These are phyloP conservation scores for Paramyrothecium sp. DNA, from an alignment of 2,329 filamentous ascomycete species.

Conservation along the genomic window DNA sequence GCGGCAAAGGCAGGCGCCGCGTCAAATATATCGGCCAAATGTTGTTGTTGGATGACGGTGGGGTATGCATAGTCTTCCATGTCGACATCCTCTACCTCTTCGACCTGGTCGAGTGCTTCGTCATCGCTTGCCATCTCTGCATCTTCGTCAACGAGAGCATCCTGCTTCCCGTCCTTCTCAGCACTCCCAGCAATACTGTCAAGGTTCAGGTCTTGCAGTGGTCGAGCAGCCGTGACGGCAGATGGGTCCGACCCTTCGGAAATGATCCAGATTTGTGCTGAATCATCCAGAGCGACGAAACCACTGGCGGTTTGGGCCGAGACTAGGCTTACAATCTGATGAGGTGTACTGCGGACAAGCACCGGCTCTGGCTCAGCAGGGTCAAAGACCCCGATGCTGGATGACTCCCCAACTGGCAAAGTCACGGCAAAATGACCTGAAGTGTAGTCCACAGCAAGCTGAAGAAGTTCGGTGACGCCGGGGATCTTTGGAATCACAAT, in stretches of 20 bases:
- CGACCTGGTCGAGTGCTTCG: slow-evolving; percentile 34
- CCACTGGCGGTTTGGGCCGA: slow-evolving; percentile 64
- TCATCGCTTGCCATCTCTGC: slow-evolving; percentile 41
- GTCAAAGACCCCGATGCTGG: slow-evolving; percentile 66
- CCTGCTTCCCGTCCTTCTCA: slow-evolving; percentile 20
- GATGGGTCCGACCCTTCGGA: slow-evolving; percentile 57
- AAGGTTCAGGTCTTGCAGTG: slow-evolving; percentile 53
- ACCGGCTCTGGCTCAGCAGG: slow-evolving; percentile 58
- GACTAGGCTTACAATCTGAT: slow-evolving; percentile 65
- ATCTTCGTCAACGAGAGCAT: slow-evolving; percentile 37
- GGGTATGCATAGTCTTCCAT: slow-evolving; percentile 48
- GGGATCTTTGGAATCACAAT: slow-evolving; percentile 50
- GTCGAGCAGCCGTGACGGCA: slow-evolving; percentile 50
- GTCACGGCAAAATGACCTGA: slow-evolving; percentile 67
- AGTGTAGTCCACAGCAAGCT: slow-evolving; percentile 68
- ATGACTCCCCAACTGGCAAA: slow-evolving; percentile 44
- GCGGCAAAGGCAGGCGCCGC: slow-evolving; percentile 66
- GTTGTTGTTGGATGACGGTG: slow-evolving; percentile 65
- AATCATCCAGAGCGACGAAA: slow-evolving; percentile 74
- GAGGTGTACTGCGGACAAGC: slow-evolving; percentile 54
- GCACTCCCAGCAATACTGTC: slow-evolving; percentile 32
- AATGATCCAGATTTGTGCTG: slow-evolving; percentile 67
- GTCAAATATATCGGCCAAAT: slow-evolving; percentile 69
- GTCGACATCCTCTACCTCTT: slow-evolving; percentile 43
- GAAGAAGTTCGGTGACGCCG: slow-evolving; percentile 47